Conservation (phyloP, 768 basidiomycete species). For the Boletus pseudo-olivaceus region DNA sequence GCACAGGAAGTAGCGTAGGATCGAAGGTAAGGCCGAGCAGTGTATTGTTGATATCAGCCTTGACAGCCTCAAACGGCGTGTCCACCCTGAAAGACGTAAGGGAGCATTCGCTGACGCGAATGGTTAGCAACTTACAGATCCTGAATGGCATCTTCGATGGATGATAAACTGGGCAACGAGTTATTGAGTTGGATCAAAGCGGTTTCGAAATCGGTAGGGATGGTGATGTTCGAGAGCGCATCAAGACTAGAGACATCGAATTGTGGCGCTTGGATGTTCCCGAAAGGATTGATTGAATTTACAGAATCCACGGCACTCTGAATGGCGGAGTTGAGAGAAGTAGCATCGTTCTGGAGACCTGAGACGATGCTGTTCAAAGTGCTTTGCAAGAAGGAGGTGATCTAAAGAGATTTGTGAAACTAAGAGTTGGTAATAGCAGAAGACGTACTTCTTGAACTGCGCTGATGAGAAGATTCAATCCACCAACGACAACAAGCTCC, state of each 20-base stretch:
- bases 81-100: slow-evolving; percentile 51
- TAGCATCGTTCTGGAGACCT: slow-evolving; percentile 68
- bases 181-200: slow-evolving; percentile 73
- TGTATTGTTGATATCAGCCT: slow-evolving; percentile 86
- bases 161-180: slow-evolving; percentile 73
- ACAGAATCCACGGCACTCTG: slow-evolving; percentile 58
- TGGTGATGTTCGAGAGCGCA: slow-evolving; percentile 69
- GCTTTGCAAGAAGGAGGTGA: slow-evolving; percentile 63
- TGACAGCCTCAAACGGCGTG: slow-evolving; percentile 84
- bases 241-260: slow-evolving; percentile 74
- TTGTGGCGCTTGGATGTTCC: slow-evolving; percentile 63
- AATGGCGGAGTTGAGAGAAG: slow-evolving; percentile 65
- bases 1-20: slow-evolving; percentile 71
- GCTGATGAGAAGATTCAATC: slow-evolving; percentile 70
- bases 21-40: slow-evolving; percentile 72
- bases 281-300: slow-evolving; percentile 75
- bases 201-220: slow-evolving; percentile 75
- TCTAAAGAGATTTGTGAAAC: slow-evolving; percentile 39
- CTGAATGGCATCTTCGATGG: slow-evolving; percentile 66
- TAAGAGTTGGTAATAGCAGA: not conserved
- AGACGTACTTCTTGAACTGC: slow-evolving; percentile 77
- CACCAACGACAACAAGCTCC: slow-evolving; percentile 83
- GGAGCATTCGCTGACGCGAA: not conserved
- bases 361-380: slow-evolving; percentile 61
- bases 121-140: slow-evolving; percentile 51